These are phyloP conservation scores for Nicotiana noctiflora DNA, from an alignment of 257 asterid genomes.

Conservation along the genomic window DNA sequence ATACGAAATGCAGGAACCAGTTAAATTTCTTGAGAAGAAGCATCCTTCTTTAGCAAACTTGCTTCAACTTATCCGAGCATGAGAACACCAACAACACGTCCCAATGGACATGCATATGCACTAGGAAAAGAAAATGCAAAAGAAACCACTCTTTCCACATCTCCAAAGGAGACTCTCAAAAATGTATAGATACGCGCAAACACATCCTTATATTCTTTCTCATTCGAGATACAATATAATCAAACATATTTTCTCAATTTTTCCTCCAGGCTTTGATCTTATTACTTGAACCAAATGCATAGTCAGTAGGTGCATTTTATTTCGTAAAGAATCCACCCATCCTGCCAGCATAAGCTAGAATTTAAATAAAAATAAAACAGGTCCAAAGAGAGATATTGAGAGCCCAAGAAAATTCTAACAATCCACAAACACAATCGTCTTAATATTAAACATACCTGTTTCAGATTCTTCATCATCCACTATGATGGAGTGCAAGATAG, in stretches of 20 bases:
- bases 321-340: neutral
- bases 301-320: neutral
- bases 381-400: neutral
- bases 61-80: neutral
- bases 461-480: neutral
- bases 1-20: neutral
- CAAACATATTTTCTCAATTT: neutral
- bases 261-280: neutral
- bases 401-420: neutral
- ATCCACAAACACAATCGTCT: neutral
- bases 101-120: neutral
- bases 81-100: neutral
- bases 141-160: neutral
- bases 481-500: neutral
- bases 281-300: neutral
- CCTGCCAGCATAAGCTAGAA: neutral
- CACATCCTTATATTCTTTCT: neutral
- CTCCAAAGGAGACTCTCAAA: neutral
- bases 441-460: neutral
- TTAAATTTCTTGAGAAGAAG: neutral
- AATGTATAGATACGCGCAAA: neutral
- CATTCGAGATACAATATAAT: neutral
- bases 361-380: neutral
- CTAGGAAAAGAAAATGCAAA: neutral
- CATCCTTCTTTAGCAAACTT: neutral